Evolutionary conservation across 352 stramenopile species (phyloP).

Genomic region (Globisporangium nodosum): DNA sequence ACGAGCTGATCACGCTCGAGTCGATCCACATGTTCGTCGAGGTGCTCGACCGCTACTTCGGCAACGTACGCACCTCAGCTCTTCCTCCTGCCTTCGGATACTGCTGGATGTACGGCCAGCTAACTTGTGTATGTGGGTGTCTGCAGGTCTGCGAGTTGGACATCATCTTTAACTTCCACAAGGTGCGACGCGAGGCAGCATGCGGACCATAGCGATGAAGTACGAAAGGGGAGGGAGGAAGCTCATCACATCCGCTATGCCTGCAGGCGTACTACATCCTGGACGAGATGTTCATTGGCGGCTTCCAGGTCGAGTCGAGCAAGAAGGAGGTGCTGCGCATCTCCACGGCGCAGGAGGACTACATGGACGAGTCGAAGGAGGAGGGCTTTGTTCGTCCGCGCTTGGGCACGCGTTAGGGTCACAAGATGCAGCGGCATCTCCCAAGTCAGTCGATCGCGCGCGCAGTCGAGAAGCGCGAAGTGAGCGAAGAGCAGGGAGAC

Average conservation of each 20-base stretch:
- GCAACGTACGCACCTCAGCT: constrained; percentile 58
- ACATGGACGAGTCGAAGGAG: constrained; percentile 88
- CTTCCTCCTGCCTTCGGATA: too few species aligned
- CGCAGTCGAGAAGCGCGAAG: neutral
- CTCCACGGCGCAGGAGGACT: constrained; percentile 87
- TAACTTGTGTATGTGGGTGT: neutral
- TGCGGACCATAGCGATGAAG: neutral
- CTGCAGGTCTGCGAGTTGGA: constrained; percentile 89
- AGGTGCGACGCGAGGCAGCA: constrained; percentile 35
- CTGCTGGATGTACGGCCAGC: too few species aligned
- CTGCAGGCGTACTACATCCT: constrained; percentile 97
- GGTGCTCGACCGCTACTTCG: constrained; percentile 97
- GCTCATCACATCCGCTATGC: neutral
- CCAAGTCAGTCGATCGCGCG: neutral
- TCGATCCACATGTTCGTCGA: constrained; percentile 98
- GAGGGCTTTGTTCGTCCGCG: constrained; percentile 69
- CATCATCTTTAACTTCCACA: constrained; percentile 99
- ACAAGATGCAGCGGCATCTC: too few species aligned
- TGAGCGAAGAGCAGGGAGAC: neutral
- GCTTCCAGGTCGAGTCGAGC: constrained; percentile 95
- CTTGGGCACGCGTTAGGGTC: constrained; percentile 47
- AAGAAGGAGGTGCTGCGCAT: constrained; percentile 91
- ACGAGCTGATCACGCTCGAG: constrained; percentile 97
- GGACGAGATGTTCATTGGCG: constrained; percentile 99
- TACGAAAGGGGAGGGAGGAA: neutral